These are phyloP conservation scores for Candida ovalis DNA, from an alignment of 805 yeast genomes.

Conservation along the genomic window DNA sequence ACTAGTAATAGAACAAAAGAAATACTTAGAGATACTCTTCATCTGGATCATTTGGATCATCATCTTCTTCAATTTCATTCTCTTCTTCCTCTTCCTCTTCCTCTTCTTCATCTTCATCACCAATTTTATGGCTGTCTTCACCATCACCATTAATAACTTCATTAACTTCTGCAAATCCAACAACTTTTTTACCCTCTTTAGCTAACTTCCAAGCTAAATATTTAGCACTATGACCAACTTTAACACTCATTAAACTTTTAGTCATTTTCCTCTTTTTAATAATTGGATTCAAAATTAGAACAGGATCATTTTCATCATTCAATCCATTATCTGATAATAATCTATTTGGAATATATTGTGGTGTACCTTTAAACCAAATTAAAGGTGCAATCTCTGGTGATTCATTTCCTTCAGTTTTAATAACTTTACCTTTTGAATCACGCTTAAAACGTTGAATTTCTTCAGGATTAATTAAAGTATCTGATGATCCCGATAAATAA, in stretches of 20 bases:
- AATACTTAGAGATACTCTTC: not conserved
- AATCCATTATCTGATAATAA: constrained; percentile 10
- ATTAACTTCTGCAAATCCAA: not conserved
- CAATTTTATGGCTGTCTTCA: not conserved
- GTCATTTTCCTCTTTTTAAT: constrained; percentile 15
- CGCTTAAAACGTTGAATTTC: constrained; percentile 7
- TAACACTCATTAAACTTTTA: constrained; percentile 30
- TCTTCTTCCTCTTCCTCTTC: not conserved
- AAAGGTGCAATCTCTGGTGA: constrained; percentile 31
- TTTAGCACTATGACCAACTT: constrained; percentile 68
- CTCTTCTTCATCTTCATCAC: not conserved
- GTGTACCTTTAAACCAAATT: constrained; percentile 70
- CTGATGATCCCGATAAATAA: constrained; percentile 14
- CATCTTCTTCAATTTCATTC: not conserved
- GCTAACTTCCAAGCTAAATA: constrained; percentile 61
- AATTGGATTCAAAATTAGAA: constrained; percentile 14
- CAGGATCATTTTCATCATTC: constrained; percentile 8
- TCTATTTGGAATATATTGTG: constrained; percentile 43
- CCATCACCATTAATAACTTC: not conserved
- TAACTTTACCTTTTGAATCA: not conserved
- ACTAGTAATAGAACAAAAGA: not conserved
- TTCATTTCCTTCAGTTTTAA: not conserved
- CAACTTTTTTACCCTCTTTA: constrained; percentile 1
- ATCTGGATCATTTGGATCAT: not conserved
- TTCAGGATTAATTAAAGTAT: constrained; percentile 18